Evolutionary conservation across 192 early-diverging fungal genomes (phyloP).

Genomic region (Coemansia sp.): DNA sequence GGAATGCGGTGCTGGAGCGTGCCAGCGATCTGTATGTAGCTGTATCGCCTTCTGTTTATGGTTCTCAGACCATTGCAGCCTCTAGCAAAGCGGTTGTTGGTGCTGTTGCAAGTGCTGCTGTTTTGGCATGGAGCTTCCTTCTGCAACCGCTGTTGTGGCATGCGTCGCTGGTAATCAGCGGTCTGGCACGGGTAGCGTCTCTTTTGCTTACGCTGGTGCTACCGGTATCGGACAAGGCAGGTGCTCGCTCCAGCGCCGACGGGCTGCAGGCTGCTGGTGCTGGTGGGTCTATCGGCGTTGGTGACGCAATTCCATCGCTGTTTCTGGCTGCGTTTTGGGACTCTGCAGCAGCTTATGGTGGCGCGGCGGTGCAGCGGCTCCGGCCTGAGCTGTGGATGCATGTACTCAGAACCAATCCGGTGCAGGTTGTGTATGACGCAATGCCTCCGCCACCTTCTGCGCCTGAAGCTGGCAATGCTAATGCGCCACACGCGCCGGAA

Average conservation of each 20-base stretch:
- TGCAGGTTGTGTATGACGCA: conserved; percentile 6
- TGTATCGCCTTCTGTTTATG: not conserved
- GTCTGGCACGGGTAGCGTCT: not conserved
- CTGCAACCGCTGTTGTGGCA: conserved; percentile 10
- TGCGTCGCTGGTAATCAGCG: not conserved
- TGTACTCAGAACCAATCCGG: conserved; percentile 9
- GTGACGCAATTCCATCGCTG: conserved; percentile 21
- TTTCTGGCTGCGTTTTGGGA: conserved; percentile 40
- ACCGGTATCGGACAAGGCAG: not conserved
- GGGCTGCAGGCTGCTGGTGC: not conserved
- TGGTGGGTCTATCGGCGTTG: conserved; percentile 7
- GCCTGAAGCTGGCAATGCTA: not conserved
- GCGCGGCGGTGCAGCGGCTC: conserved; percentile 43
- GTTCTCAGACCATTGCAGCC: not conserved
- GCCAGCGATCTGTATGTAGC: not conserved
- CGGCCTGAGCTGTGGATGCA: conserved; percentile 51
- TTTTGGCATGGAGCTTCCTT: not conserved
- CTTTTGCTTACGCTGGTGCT: conserved; percentile 1
- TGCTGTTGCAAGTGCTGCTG: not conserved
- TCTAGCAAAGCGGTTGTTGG: not conserved
- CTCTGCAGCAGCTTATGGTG: conserved; percentile 5
- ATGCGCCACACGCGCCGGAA: too few species aligned
- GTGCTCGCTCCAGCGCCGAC: not conserved
- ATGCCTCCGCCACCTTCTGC: conserved; percentile 5
- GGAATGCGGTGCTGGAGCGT: not conserved